Conservation (phyloP, 495 filamentous ascomycete species). For the Neurospora sp. region DNA sequence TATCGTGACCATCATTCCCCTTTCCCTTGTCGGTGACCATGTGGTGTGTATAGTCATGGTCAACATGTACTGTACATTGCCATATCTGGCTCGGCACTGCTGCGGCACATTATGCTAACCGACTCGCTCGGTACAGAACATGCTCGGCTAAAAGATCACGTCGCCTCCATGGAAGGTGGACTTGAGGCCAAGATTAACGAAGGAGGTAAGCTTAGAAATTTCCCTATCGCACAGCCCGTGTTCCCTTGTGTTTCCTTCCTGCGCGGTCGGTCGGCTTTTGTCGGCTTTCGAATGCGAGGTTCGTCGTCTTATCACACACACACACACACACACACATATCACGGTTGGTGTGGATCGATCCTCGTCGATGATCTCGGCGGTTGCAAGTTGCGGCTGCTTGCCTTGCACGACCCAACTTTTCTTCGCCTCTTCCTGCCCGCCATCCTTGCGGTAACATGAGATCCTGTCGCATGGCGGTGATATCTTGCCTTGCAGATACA, state of each 20-base stretch:
- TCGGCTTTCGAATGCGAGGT: constrained; percentile 20
- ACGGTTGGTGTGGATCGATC: neutral
- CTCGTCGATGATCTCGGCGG: neutral
- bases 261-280: constrained; percentile 20
- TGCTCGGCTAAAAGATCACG: constrained; percentile 84
- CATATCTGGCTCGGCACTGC: neutral
- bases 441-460: neutral
- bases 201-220: constrained; percentile 58
- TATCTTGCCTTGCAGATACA: neutral
- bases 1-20: constrained; percentile 19
- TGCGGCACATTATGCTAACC: constrained; percentile 14
- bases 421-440: neutral
- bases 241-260: constrained; percentile 3
- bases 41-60: constrained; percentile 11
- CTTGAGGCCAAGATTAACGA: constrained; percentile 87
- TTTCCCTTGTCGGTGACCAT: constrained; percentile 10
- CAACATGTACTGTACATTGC: neutral
- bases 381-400: neutral
- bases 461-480: neutral
- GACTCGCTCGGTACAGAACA: constrained; percentile 51
- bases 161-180: constrained; percentile 76
- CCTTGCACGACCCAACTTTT: constrained; percentile 4
- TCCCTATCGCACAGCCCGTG: neutral
- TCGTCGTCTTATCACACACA: neutral
- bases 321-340: neutral